Conservation (phyloP, 2,329 filamentous ascomycete genomes). For the Botrytis aclada region DNA sequence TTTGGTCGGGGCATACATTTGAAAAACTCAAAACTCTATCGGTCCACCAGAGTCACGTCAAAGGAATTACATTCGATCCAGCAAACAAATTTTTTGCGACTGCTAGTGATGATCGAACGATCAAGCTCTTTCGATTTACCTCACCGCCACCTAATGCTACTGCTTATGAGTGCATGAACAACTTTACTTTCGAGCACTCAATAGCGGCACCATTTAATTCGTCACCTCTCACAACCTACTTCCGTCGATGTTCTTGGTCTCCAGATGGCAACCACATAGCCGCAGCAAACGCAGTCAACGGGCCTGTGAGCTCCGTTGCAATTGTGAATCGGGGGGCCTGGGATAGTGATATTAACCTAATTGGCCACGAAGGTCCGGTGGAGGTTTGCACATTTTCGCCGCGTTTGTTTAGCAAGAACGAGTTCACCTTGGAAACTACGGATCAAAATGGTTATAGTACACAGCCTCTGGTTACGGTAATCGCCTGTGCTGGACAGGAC, state of each 20-base stretch:
- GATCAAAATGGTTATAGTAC: slow-evolving; percentile 48
- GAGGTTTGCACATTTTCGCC: slow-evolving; percentile 98
- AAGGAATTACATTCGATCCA: slow-evolving; percentile 96
- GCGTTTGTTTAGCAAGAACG: slow-evolving; percentile 75
- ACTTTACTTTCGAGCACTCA: slow-evolving; percentile 91
- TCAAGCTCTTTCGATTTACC: slow-evolving; percentile 95
- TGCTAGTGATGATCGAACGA: slow-evolving; percentile 91
- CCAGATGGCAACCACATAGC: slow-evolving; percentile 97
- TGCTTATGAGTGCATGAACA: slow-evolving; percentile 92
- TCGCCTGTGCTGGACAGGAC: slow-evolving; percentile 94
- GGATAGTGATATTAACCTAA: slow-evolving; percentile 96
- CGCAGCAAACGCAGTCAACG: slow-evolving; percentile 94
- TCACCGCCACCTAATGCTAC: slow-evolving; percentile 87
- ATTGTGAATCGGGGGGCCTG: slow-evolving; percentile 90
- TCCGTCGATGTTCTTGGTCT: slow-evolving; percentile 94
- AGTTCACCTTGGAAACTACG: slow-evolving; percentile 49
- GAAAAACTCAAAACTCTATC: slow-evolving; percentile 94
- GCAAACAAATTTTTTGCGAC: slow-evolving; percentile 99
- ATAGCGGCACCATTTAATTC: slow-evolving; percentile 84
- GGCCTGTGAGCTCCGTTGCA: slow-evolving; percentile 92
- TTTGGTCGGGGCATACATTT: slow-evolving; percentile 97
- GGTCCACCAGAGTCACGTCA: slow-evolving; percentile 95
- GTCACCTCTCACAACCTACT: slow-evolving; percentile 94
- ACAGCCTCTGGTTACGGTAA: slow-evolving; percentile 73
- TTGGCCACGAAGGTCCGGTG: slow-evolving; percentile 93